Base-by-base conservation (phyloP, 345 rosid species). In the Viola odorata region DNA sequence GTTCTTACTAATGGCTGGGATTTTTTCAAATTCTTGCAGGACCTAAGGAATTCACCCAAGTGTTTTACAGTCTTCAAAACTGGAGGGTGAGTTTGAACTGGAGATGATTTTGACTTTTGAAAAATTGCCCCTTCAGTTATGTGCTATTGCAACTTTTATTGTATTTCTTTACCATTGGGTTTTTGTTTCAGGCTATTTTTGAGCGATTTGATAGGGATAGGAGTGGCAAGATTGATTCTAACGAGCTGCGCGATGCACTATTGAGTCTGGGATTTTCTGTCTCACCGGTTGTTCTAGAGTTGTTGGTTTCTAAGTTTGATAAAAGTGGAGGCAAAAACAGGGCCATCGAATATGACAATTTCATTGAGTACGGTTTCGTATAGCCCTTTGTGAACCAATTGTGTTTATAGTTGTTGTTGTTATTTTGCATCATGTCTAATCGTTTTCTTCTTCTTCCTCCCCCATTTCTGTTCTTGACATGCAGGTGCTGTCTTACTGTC, bases 401-500 rank as follows among this genome's bases (percentile, higher is more conserved):
- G 15, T 10, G 6, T 38, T 5, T 4, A 2, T 45, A 13, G 3
- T 56, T 41, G 54, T 12, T 15, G 3, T 16, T 41, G 41, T 40
- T 32, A 40, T 37, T 37, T 13, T 10, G 3, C 0, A 1, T 11
- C 7, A 14, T 17, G 39, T 51, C 11, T 42, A 5, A 3, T 14
- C 15, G 39, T 8, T 12, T 38, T n/a, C 7, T 12, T 12, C n/a
- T 5, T 66, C 58, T 11, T 16, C 16, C 37, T 48, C 39, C 37
- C 12, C 45, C n/a, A 32, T 0, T 23, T 2, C 2, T 71, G 41
- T 4, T 10, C 3, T 62, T 58, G 10, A 62, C 38, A 63, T 83
- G 71, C 85, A 90, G 98, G 80, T 92, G 98, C 75, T 89, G 98
- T 76, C 91, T 92, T 65, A 92, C 88, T 6, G 98, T 92, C 53